Evolutionary conservation across 2,329 filamentous ascomycete genomes (phyloP), one percentile per base, ranked within the genome.

Genomic region (Orbilia javanica): DNA sequence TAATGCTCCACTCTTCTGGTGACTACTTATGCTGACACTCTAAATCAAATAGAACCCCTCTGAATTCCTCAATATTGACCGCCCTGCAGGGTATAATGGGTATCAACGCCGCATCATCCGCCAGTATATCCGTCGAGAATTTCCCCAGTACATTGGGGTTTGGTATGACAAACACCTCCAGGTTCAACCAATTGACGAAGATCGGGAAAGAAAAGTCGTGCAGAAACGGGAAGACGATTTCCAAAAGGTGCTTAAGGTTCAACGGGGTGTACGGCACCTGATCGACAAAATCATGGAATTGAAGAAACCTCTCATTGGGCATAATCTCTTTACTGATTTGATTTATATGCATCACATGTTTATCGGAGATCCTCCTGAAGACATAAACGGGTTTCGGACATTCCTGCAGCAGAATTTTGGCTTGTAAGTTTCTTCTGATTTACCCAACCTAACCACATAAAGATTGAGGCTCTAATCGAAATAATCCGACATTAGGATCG

Each of bases 21-120:
- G 10, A 25, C 27, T 1, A 39, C 18, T 18, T 46, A 46, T 20
- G 46, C 31, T 39, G 46, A 71, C 42, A 4, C 22, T 11, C 22
- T n/a, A n/a, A n/a, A n/a, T 2, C 11, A 36, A 22, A 25, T 62
- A 78, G 66, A 29, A 72, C 27, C 20, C 22, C 6, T 18, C 13
- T 15, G 62, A 39, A 4, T 78, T 72, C 20, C 22, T 72, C 22
- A 78, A 78, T 39, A 60, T 78, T 4, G 81, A 84, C 2, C 79
- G 78, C 18, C 81, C 83, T 8, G 20, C 11, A 27, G 83, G 84
- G 60, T 82, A 90, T 27, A 89, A 86, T 76, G 86, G 86, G 0
- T 91, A 88, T 80, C 90, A 92, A 82, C 89, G 90, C 82, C 86
- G 89, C 36, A 85, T 92, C 4, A 86, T 92, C 0, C 88, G 92